Evolutionary conservation across 345 rosid species (phyloP).

Genomic region (Salix koriyanagi): DNA sequence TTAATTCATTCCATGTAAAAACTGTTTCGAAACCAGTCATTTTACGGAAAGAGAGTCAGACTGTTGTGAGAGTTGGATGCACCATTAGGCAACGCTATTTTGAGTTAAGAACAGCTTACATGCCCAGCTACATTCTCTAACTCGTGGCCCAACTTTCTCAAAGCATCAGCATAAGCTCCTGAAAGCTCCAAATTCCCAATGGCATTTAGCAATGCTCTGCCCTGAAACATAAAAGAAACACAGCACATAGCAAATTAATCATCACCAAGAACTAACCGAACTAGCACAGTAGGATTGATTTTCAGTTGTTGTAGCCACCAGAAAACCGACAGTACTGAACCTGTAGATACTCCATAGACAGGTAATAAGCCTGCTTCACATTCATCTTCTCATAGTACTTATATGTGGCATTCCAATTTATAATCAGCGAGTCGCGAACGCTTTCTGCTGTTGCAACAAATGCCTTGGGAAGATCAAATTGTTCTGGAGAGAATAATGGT

Average conservation of each 20-base stretch:
- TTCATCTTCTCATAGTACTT: conserved; percentile 40
- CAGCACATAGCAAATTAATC: not conserved
- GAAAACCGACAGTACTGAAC: conserved; percentile 14
- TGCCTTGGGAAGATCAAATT: conserved; percentile 52
- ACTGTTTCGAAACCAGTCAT: too few species aligned
- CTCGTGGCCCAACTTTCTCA: conserved; percentile 39
- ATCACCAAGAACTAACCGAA: not conserved
- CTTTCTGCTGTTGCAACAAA: conserved; percentile 49
- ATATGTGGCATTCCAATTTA: conserved; percentile 55
- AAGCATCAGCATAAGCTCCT: conserved; percentile 55
- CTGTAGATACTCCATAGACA: conserved; percentile 62
- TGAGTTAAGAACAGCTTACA: conserved; percentile 19
- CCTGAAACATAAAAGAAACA: conserved; percentile 28
- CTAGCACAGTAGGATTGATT: not conserved
- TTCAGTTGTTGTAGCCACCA: not conserved
- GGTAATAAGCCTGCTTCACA: conserved; percentile 54
- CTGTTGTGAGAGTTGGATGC: too few species aligned
- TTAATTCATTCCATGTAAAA: too few species aligned
- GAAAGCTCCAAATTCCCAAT: conserved; percentile 54
- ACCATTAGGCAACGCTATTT: not conserved
- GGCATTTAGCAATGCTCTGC: conserved; percentile 59
- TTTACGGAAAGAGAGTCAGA: too few species aligned
- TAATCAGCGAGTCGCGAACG: conserved; percentile 43
- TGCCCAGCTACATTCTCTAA: conserved; percentile 45
- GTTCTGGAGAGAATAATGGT: conserved; percentile 46